Conservation (phyloP, 2,329 filamentous ascomycete species). For the Fusarium brachygibbosum region DNA sequence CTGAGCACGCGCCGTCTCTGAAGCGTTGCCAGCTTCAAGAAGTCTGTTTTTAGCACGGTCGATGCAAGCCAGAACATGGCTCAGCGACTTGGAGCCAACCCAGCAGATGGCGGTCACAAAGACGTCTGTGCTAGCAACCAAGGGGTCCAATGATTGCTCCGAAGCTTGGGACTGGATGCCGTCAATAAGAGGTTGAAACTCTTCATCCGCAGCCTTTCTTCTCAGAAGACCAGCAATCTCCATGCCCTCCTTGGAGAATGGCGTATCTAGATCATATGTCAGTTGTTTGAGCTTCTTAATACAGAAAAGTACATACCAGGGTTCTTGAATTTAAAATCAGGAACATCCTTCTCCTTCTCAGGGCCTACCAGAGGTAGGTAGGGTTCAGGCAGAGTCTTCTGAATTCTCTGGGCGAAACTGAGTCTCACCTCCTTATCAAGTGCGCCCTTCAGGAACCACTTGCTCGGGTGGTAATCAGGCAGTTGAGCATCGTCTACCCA, state of each 20-base stretch:
- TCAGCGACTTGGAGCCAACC: conserved; percentile 94
- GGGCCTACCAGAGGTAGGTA: conserved; percentile 86
- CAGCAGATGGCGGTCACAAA: conserved; percentile 95
- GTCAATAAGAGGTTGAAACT: conserved; percentile 85
- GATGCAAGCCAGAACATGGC: conserved; percentile 94
- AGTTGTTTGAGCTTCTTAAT: background rate
- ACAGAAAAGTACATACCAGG: conserved; percentile 68
- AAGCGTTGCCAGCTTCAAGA: conserved; percentile 80
- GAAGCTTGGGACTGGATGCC: conserved; percentile 84
- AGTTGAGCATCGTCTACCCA: conserved; percentile 91
- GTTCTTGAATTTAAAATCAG: conserved; percentile 90
- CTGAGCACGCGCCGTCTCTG: conserved; percentile 82
- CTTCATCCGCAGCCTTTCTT: conserved; percentile 86
- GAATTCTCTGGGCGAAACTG: conserved; percentile 95
- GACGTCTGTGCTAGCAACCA: conserved; percentile 90
- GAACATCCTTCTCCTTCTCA: conserved; percentile 94
- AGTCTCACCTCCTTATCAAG: conserved; percentile 97
- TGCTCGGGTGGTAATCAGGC: conserved; percentile 83
- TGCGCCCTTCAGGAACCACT: conserved; percentile 91
- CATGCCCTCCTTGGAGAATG: conserved; percentile 86
- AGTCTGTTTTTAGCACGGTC: conserved; percentile 94
- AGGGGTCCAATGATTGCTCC: conserved; percentile 78
- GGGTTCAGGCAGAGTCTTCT: conserved; percentile 87
- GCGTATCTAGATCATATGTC: conserved; percentile 68
- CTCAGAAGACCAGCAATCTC: conserved; percentile 84